Conservation (phyloP, 1,284 basidiomycete species). For the Ustilago loliicola region DNA sequence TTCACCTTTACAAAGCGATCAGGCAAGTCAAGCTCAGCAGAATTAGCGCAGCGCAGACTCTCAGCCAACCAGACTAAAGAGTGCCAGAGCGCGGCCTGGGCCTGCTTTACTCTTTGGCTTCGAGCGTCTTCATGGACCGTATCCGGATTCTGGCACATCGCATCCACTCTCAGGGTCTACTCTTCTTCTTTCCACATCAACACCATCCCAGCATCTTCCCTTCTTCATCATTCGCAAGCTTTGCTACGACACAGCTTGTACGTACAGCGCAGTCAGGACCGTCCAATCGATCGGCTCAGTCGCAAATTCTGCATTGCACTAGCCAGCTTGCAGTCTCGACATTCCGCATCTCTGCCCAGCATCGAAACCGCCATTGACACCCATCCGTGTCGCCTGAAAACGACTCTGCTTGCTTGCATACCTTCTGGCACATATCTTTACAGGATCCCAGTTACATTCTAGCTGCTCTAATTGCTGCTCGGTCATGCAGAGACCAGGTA, state of each 20-base stretch:
- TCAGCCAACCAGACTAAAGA: slow-evolving; percentile 21
- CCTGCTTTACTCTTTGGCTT: slow-evolving; percentile 10
- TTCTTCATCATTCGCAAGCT: slow-evolving; percentile 8
- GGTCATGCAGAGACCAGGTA: slow-evolving; percentile 54
- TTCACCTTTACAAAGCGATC: not conserved
- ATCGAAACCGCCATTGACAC: slow-evolving; percentile 18
- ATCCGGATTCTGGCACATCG: slow-evolving; percentile 30
- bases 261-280: slow-evolving; percentile 6
- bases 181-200: slow-evolving; percentile 13
- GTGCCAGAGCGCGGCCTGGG: slow-evolving; percentile 12
- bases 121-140: slow-evolving; percentile 24
- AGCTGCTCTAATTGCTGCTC: slow-evolving; percentile 28
- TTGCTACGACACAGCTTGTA: slow-evolving; percentile 31
- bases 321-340: not conserved
- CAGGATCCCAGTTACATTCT: slow-evolving; percentile 13
- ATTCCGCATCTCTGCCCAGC: slow-evolving; percentile 10
- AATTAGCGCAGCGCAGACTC: slow-evolving; percentile 1
- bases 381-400: not conserved
- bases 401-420: not conserved
- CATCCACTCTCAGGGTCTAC: slow-evolving; percentile 29
- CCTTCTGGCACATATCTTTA: not conserved
- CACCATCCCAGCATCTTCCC: slow-evolving; percentile 7
- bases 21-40: slow-evolving; percentile 4
- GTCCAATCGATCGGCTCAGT: not conserved
- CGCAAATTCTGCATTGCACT: not conserved